Base-by-base conservation (phyloP, 2,329 filamentous ascomycete genomes). In the Xylaria sp. region DNA sequence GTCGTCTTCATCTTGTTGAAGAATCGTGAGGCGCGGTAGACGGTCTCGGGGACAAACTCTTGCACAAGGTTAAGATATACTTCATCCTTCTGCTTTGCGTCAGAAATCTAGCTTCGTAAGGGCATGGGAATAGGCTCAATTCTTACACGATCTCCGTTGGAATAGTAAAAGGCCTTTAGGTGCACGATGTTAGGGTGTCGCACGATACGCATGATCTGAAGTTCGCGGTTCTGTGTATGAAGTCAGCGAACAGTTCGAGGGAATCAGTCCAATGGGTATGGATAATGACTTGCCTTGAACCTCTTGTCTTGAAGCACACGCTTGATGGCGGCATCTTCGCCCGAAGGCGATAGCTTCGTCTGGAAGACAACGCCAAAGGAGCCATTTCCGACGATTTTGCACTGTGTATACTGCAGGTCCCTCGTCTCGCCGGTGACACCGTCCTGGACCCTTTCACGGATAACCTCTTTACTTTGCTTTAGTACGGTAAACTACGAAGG, bases 1-100 rank as follows among this genome's bases (percentile, higher is more conserved):
- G 93, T 97, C 5, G 92, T 96, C 86, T 97, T 99, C 88, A 97
- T 89, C 82, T 99, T 99, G 83, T 95, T 97, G 84, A 99, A 99
- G 80, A 97, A 97, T 71, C 94, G 88, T 65, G 94, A 97, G 49
- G 94, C 94, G 72, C 94, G 88, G 77, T 99, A 99, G 55, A 99
- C 94, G 10, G 94, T 99, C 80, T 99, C 94, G 54, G 94, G 94
- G 54, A 99, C 94, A 71, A 92, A 99, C 75, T 99, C 94, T 75
- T 97, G 91, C 55, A 99, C 93, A 63, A 99, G 84, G 73, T 99
- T 99, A 67, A 99, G 87, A 76, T 97, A 99, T 44, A 99, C 94
- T 79, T 99, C 94, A 76, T 99, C 94, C 81, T 97, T 93, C 90
- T 94, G 67, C 50, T 63, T 51, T 34, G 11, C 30, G 65, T 68